Base-by-base conservation (phyloP, 2,329 filamentous ascomycete species). In the Aspergillus ustus region DNA sequence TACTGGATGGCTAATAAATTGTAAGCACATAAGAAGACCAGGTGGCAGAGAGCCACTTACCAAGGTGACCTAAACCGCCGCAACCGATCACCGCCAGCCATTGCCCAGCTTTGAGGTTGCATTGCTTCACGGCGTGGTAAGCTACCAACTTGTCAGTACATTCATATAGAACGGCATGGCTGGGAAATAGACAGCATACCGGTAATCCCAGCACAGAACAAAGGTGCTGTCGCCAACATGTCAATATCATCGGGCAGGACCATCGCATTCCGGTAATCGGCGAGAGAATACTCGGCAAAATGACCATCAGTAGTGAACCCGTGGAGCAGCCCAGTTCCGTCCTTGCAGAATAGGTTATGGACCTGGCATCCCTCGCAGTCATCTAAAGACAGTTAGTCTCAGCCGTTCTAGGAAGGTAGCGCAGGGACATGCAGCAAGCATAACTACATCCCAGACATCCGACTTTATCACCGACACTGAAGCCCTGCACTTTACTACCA, bases 11-110 rank as follows among this genome's bases (percentile, higher is more conserved):
- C 50, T 22, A 13, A 7, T 8, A 20, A 3, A 9, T 44, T 17
- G 15, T 44, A n/a, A 44, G 43, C 19, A n/a, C 15, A 44, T 19
- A 3, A 17, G 43, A 44, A 5, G 43, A 3, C 11, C 1, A 9
- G 7, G 31, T 13, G 2, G 31, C 5, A 34, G 31, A 34, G 20
- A 50, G 11, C 3, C 1, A n/a, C 29, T 40, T 43, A 53, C 66
- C 70, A 22, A 75, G 66, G 51, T 73, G 70, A 1, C 73, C 73
- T 1, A 75, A 65, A 15, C 73, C 73, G 19, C 72, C 73, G 37
- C 61, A 57, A 7, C 72, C 71, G 11, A 72, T 69, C 15, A 71
- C 67, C 3, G 68, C 67, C 9, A 75, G 45, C 71, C 70, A 73
- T 45, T 73, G 67, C 4, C 71, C 70, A 1, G 66, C 66, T n/a